Evolutionary conservation across 768 basidiomycete species (phyloP), one percentile per base, ranked within the genome.

Genomic region (Russula sp.): DNA sequence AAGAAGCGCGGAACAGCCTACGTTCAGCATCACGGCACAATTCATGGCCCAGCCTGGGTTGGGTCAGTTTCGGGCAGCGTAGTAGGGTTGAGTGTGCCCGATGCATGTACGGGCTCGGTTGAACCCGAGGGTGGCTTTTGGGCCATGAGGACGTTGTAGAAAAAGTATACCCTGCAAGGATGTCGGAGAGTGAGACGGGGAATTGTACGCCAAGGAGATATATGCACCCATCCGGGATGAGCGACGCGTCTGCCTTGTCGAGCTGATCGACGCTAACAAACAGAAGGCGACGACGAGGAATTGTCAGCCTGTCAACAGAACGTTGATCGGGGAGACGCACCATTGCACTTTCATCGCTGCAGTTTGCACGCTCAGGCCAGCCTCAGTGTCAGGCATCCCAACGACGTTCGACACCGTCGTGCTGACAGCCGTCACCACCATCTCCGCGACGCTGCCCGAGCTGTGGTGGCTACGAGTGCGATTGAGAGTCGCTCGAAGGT

Each of bases 171-270:
- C 84, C 78, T 0, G 88, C 86, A 57, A 94, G 87, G 1, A 93
- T 94, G 69, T 94, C 92, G 65, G 89, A 92, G 2, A 99, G 77
- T 0, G 91, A 87, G 34, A 89, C 82, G 11, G 98, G 80, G 71
- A 89, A 94, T 70, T 98, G 94, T 0, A 97, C 83, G 0, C 87
- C 92, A 1, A 99, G 83, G 9, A 99, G 87, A 72, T 95, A 96
- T 66, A 96, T 83, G 73, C 98, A 98, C 5, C 90, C 82, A 63
- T 99, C 96, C 0, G 96, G 96, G 59, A 98, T 94, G 0, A 85
- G 80, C 0, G 97, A 96, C 0, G 94, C 86, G 69, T 99, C 96
- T 0, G 93, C 90, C 74, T 99, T 28, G 78, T 99, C 96, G 14
- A 98, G 84, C 74, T 98, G 96, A 73, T 99, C 96, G 69, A 99